Percentiles rank a stretch among this genome's conserved stretches.
These are phyloP conservation scores for Penicillium sp. DNA, from an alignment of 2,329 filamentous ascomycete genomes.

Conservation along the genomic window DNA sequence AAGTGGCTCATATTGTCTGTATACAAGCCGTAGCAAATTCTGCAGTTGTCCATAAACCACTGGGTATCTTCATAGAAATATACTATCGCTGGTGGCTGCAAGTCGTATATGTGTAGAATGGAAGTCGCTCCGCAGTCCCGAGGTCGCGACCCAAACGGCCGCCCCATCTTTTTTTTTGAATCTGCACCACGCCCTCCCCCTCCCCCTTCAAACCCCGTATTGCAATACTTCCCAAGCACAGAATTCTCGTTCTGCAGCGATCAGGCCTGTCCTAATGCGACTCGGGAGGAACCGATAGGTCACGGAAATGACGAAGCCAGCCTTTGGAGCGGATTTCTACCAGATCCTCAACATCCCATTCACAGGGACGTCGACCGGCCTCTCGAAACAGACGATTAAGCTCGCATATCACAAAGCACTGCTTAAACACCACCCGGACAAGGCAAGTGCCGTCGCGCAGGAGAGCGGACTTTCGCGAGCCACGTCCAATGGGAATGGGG, in stretches of 20 bases:
- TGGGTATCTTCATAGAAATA: not conserved
- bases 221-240: not conserved
- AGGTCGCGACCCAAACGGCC: slow-evolving; percentile 1
- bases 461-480: slow-evolving; percentile 3
- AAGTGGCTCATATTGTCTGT: not conserved
- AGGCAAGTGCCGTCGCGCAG: slow-evolving; percentile 29
- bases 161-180: not conserved
- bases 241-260: not conserved
- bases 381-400: slow-evolving; percentile 46
- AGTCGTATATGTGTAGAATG: not conserved
- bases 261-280: not conserved
- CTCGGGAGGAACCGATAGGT: not conserved
- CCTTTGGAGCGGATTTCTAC: slow-evolving; percentile 31
- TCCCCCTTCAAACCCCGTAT: not conserved
- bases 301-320: slow-evolving; percentile 5
- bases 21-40: not conserved
- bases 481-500: not conserved
- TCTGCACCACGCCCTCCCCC: slow-evolving; percentile 1
- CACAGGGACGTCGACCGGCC: slow-evolving; percentile 15
- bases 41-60: not conserved
- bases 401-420: slow-evolving; percentile 54
- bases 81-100: not conserved
- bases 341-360: slow-evolving; percentile 39
- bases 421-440: slow-evolving; percentile 57
- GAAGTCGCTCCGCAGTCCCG: slow-evolving; percentile 1